Percentiles rank a stretch among this genome's conserved stretches.
Conservation (phyloP, 164 flowering plant genomes). For the Berberis vulgaris region DNA sequence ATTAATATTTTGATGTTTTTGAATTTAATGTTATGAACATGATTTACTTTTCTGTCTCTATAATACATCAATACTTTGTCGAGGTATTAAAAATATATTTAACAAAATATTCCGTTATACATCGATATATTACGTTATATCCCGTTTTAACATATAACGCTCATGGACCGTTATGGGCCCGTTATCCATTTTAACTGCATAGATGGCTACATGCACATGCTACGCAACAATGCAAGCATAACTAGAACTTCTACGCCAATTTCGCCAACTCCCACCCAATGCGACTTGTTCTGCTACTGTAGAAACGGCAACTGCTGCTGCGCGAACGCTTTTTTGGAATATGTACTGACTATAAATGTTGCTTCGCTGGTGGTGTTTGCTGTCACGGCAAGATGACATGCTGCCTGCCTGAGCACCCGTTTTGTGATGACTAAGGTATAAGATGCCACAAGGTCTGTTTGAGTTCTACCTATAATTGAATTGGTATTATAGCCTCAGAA, state of each 20-base stretch:
- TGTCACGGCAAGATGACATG: constrained; percentile 67
- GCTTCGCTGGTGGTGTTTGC: constrained; percentile 66
- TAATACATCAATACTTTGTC: too few species aligned
- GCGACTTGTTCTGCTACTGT: constrained; percentile 49
- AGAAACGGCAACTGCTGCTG: constrained; percentile 76
- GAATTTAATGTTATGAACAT: too few species aligned
- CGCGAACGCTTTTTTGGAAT: constrained; percentile 28
- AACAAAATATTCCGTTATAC: too few species aligned
- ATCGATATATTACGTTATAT: too few species aligned
- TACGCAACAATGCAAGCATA: constrained; percentile 37
- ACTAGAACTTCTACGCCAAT: constrained; percentile 82
- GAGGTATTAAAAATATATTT: too few species aligned
- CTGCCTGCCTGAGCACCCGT: constrained; percentile 61
- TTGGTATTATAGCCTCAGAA: too few species aligned
- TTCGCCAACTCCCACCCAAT: constrained; percentile 82
- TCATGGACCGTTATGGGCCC: too few species aligned
- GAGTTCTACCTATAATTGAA: too few species aligned
- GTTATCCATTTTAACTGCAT: too few species aligned
- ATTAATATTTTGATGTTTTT: too few species aligned
- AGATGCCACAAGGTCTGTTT: constrained; percentile 55
- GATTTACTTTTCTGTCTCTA: too few species aligned
- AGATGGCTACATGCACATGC: constrained; percentile 67
- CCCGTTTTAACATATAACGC: too few species aligned
- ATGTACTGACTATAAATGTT: constrained; percentile 80
- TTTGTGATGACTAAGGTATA: constrained; percentile 51